Percentiles rank a stretch among this genome's conserved stretches.
phyloP scores from a whole-genome alignment of 1,284 basidiomycete genomes.

The Boletus hoseneyae region DNA sequence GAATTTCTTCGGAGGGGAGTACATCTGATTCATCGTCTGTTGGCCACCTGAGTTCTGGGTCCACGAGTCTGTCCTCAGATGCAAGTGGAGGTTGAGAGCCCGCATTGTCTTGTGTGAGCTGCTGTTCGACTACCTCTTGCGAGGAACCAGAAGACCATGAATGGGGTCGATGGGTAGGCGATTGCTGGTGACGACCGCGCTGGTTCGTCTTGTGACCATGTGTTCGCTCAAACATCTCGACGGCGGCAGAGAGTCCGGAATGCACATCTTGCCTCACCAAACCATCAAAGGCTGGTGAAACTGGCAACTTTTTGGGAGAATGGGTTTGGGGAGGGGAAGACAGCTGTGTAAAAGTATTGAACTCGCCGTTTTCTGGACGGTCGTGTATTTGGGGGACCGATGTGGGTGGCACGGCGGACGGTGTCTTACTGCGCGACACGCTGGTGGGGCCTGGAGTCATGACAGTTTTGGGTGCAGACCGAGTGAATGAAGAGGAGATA shows the following conservation, averaged over 20 bases:
- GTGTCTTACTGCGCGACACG: slow-evolving; percentile 1
- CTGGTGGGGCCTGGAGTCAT: slow-evolving; percentile 11
- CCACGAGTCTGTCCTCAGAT: slow-evolving; percentile 7
- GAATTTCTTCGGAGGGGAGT: not conserved
- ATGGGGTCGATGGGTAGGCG: slow-evolving; percentile 8
- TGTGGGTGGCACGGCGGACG: not conserved
- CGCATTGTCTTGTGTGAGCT: slow-evolving; percentile 27
- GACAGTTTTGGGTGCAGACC: slow-evolving; percentile 4
- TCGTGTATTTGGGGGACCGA: not conserved
- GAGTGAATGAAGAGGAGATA: slow-evolving; percentile 10
- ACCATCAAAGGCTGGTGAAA: slow-evolving; percentile 36
- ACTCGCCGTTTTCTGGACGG: slow-evolving; percentile 1
- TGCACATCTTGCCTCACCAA: slow-evolving; percentile 11
- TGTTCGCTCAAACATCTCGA: slow-evolving; percentile 21
- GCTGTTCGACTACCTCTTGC: slow-evolving; percentile 31
- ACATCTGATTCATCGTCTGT: slow-evolving; percentile 22
- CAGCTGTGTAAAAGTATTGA: slow-evolving; percentile 15
- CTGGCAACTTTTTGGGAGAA: slow-evolving; percentile 11
- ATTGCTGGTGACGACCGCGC: slow-evolving; percentile 1
- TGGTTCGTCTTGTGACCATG: slow-evolving; percentile 10
- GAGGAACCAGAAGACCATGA: slow-evolving; percentile 28
- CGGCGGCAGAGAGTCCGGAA: slow-evolving; percentile 13
- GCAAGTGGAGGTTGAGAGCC: slow-evolving; percentile 3
- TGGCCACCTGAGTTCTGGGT: slow-evolving; percentile 30
- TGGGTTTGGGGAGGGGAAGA: slow-evolving; percentile 34